phyloP scores from a whole-genome alignment of 768 basidiomycete species.

The Pleurotus tuber-regium region DNA sequence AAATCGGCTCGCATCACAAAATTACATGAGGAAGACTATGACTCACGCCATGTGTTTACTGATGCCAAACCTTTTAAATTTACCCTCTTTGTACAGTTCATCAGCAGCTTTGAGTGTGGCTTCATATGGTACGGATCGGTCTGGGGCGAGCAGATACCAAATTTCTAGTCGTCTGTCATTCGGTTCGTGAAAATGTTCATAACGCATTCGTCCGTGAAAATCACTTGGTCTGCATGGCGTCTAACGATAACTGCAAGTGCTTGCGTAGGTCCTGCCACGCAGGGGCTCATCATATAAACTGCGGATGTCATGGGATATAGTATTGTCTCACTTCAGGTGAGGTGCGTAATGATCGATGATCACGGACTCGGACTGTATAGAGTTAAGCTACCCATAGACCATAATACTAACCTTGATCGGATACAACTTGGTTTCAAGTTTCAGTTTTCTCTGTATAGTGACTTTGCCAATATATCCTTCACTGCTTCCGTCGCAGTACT shows the following conservation, averaged over 20 bases:
- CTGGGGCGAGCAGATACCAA: conserved; percentile 62
- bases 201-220: conserved; percentile 3
- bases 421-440: conserved; percentile 59
- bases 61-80: conserved; percentile 59
- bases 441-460: conserved; percentile 48
- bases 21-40: background rate
- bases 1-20: background rate
- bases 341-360: background rate
- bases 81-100: conserved; percentile 53
- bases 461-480: conserved; percentile 53
- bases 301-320: background rate
- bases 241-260: conserved; percentile 44
- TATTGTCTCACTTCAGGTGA: background rate
- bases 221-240: conserved; percentile 42
- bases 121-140: conserved; percentile 54
- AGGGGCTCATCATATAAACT: conserved; percentile 2
- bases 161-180: conserved; percentile 42
- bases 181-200: background rate
- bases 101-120: conserved; percentile 53
- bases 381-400: too few species aligned
- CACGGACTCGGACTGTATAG: too few species aligned
- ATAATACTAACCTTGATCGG: conserved; percentile 33
- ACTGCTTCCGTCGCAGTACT: conserved; percentile 52
- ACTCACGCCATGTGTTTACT: conserved; percentile 57
- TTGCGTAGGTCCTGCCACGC: conserved; percentile 39